Conservation (phyloP, 2,329 filamentous ascomycete species). For the Aureobasidium melanogenum region DNA sequence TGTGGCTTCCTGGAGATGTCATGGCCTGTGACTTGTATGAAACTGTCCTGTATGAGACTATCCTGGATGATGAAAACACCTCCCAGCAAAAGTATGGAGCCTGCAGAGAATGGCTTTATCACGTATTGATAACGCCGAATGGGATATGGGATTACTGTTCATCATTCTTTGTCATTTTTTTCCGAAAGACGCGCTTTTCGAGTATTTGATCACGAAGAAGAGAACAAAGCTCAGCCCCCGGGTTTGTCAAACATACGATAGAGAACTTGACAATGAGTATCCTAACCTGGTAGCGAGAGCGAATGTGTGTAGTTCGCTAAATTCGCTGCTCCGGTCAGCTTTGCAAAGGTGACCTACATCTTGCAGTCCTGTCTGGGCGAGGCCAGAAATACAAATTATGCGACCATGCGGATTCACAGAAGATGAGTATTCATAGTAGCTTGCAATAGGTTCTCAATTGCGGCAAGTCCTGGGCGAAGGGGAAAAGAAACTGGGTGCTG, state of each 20-base stretch:
- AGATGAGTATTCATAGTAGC: neutral
- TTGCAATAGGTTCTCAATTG: too few relatives aligned
- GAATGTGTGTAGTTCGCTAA: too few relatives aligned
- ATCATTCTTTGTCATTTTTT: too few relatives aligned
- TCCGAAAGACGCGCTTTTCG: neutral
- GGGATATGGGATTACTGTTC: too few relatives aligned
- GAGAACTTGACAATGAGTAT: neutral
- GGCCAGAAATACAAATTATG: neutral
- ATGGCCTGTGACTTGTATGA: neutral
- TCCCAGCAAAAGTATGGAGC: too few relatives aligned
- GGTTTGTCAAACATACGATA: neutral
- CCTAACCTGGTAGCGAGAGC: neutral
- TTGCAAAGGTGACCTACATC: neutral
- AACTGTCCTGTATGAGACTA: too few relatives aligned
- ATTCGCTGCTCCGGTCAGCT: neutral
- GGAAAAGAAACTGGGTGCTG: neutral
- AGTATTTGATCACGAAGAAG: neutral
- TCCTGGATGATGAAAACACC: too few relatives aligned
- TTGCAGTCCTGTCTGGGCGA: neutral
- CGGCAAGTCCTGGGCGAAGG: too few relatives aligned
- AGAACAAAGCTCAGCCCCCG: neutral
- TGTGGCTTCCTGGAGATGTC: neutral
- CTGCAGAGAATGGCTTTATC: too few relatives aligned
- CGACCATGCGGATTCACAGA: neutral
- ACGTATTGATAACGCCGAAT: too few relatives aligned